Evolutionary conservation across 2,329 filamentous ascomycete genomes (phyloP).

Genomic region (Penicillium oxalicum): DNA sequence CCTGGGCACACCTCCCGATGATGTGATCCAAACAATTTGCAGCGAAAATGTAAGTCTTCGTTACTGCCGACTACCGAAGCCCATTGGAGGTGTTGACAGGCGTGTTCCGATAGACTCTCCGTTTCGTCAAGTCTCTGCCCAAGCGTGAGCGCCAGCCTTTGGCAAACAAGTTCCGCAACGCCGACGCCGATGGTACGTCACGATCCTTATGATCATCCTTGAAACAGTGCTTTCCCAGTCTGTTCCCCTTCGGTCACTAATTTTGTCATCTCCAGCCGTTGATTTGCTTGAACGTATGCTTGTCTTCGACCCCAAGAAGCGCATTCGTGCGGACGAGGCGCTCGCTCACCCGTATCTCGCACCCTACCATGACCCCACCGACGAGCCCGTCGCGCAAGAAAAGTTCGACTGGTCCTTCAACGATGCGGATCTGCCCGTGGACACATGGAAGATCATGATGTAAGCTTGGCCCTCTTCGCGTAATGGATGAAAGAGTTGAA

Average conservation of each 20-base stretch:
- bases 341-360: conserved; percentile 89
- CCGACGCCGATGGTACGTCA: conserved; percentile 69
- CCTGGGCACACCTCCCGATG: conserved; percentile 89
- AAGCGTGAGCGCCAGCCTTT: conserved; percentile 89
- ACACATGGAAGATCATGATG: conserved; percentile 99
- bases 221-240: background rate
- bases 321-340: conserved; percentile 79
- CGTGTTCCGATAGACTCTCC: conserved; percentile 61
- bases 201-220: background rate
- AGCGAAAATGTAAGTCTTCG: conserved; percentile 76
- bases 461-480: conserved; percentile 43
- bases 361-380: conserved; percentile 94
- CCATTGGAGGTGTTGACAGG: conserved; percentile 19
- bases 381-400: conserved; percentile 91
- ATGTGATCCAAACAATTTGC: conserved; percentile 97
- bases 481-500: background rate
- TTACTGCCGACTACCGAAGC: background rate
- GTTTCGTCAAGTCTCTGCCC: conserved; percentile 95
- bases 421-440: conserved; percentile 91
- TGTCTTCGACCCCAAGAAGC: conserved; percentile 96
- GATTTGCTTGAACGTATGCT: conserved; percentile 95
- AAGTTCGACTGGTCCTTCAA: conserved; percentile 99
- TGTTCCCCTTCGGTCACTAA: conserved; percentile 8
- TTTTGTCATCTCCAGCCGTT: conserved; percentile 55
- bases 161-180: conserved; percentile 87